Evolutionary conservation across 305 asterid genomes (phyloP), one percentile per base, ranked within the genome.

Genomic region (Fraxinus platypoda): DNA sequence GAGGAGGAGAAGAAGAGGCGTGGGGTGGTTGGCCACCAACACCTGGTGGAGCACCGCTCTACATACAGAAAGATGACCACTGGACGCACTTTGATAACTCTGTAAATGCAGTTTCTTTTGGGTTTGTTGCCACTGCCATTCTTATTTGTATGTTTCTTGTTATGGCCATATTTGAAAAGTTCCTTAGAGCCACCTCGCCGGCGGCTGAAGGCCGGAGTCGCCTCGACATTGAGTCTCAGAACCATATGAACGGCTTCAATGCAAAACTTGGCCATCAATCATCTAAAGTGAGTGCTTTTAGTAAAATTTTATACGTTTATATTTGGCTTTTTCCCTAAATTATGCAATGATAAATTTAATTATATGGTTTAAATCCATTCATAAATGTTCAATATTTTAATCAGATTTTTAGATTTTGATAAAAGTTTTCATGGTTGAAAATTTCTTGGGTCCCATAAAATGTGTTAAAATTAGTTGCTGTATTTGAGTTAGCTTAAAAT

Each of bases 61-160:
- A 80, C 87, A 30, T 76, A 9, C 84, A 81, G 75, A 86, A 34
- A 81, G 87, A 82, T n/a, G 92, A 89, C 33, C 89, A 79, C 78
- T 86, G 90, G 92, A 86, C 88, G 8, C 89, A 89, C 80, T 87
- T 84, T 57, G 90, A 89, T 35, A 89, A 86, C 81, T 89, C 92
- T n/a, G 92, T 86, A 11, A 87, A 87, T 35, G 88, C 90, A 1
- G 88, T 87, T 34, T 87, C 87, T 66, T 87, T 87, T 75, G 90
- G 90, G 66, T 84, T 87, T 72, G 90, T 87, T 12, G 88, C 88
- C 68, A 87, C 90, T 46, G 88, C 90, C 66, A 85, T 87, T 85
- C 88, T 87, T 80, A 83, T 87, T 54, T 83, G 83, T 35, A 87
- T 87, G 88, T 87, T 87, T 77, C 88, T 87, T 52, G 88, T 87